Evolutionary conservation across 305 asterid species (phyloP), one percentile per base, ranked within the genome.

Genomic region (Fraxinus dipetala): DNA sequence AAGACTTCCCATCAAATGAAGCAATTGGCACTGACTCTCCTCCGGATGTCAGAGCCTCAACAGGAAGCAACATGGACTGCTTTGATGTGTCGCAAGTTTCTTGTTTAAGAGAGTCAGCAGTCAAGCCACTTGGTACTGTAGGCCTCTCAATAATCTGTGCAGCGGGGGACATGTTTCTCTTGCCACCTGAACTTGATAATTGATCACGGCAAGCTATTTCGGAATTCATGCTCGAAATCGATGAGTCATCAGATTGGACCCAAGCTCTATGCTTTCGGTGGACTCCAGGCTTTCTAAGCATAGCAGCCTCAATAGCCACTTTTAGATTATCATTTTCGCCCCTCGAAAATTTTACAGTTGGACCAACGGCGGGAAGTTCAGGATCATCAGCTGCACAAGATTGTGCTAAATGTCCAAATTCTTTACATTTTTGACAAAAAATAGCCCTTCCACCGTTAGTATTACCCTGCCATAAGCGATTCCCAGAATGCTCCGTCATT

Each of bases 221-320:
- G 83, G 83, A 54, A 76, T 85, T 87, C 83, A 83, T 72, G 77
- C 77, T 88, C 40, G 88, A 83, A 67, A 79, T 72, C 11, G 91
- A 82, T 72, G 88, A 79, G 79, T 85, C 97, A 77, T 89, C 93
- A 45, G 90, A 82, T 76, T 90, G 97, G 78, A 87, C 89, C 45
- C 77, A 18, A 83, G 88, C 88, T 87, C 88, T 90, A 81, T 86
- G 87, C 87, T 86, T 94, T 79, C 93, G 82, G 85, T 82, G 90
- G 79, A 91, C 86, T 79, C 92, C 96, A 9, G 98, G 98, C 87
- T 93, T 95, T 88, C 85, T 93, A 78, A 92, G 91, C 88, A 89
- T 89, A 70, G 98, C 97, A 81, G 98, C 98, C 87, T 94, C 94
- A 81, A 95, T 87, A 85, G 98, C 98, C 84, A 93, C 98, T 88